A percentile compares a stretch with the other conserved stretches of the same genome.
These are phyloP conservation scores for Cercospora beticola DNA, from an alignment of 2,329 filamentous ascomycete genomes.

Conservation along the genomic window DNA sequence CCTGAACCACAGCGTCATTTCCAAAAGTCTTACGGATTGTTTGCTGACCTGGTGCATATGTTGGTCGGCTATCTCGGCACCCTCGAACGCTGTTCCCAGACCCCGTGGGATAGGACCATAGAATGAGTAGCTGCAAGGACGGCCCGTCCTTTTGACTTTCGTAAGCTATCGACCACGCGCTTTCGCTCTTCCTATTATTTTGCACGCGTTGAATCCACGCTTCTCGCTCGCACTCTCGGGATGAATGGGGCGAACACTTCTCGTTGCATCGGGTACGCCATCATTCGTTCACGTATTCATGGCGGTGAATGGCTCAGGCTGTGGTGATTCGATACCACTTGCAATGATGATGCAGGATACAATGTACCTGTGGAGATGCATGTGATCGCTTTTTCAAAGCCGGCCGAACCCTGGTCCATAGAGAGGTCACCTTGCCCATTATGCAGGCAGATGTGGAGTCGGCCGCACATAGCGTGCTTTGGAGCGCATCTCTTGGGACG, in stretches of 20 bases:
- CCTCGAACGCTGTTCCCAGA: not conserved
- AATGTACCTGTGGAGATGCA: constrained; percentile 16
- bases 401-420: constrained; percentile 3
- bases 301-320: constrained; percentile 17
- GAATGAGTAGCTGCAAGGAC: not conserved
- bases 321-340: constrained; percentile 13
- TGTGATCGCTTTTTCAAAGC: constrained; percentile 16
- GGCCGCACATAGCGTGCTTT: constrained; percentile 13
- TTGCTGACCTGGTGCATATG: constrained; percentile 4
- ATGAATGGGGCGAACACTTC: not conserved
- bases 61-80: constrained; percentile 5
- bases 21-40: not conserved
- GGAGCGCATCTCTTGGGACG: constrained; percentile 6
- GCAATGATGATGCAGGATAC: constrained; percentile 22
- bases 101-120: not conserved
- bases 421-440: constrained; percentile 1
- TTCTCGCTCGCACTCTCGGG: not conserved
- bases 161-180: not conserved
- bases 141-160: not conserved
- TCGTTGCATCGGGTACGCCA: not conserved
- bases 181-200: not conserved
- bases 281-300: constrained; percentile 6
- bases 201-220: not conserved
- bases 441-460: constrained; percentile 10
- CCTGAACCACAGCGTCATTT: not conserved